Percentiles rank a stretch among this genome's conserved stretches.
Conservation (phyloP, 495 filamentous ascomycete genomes). For the Collariella sp. region DNA sequence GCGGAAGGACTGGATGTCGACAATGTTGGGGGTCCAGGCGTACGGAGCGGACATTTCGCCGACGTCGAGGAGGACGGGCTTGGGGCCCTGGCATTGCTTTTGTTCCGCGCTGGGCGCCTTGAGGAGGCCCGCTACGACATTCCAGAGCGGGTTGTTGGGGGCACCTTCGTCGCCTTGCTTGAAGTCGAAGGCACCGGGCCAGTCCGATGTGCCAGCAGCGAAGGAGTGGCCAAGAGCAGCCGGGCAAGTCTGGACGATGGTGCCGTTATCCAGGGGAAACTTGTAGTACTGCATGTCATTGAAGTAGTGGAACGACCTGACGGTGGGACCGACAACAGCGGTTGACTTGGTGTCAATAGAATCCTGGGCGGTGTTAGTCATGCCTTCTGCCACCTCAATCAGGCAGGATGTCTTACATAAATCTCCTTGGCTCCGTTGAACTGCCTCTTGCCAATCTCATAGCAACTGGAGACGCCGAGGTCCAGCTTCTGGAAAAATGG, state of each 20-base stretch:
- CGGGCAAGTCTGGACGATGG: constrained; percentile 66
- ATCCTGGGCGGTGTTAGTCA: constrained; percentile 21
- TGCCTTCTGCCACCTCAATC: neutral
- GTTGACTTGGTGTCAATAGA: constrained; percentile 37
- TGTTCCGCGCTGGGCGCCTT: constrained; percentile 64
- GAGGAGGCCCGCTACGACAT: constrained; percentile 62
- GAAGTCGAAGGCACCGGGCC: constrained; percentile 89
- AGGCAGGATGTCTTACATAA: constrained; percentile 37
- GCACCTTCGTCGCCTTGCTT: constrained; percentile 68
- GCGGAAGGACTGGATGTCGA: constrained; percentile 84
- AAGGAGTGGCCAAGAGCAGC: constrained; percentile 91
- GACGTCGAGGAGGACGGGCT: constrained; percentile 83
- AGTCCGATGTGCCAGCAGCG: constrained; percentile 87
- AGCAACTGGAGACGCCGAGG: constrained; percentile 63
- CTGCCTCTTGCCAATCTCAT: constrained; percentile 62
- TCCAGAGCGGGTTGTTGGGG: constrained; percentile 74
- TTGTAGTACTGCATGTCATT: constrained; percentile 51
- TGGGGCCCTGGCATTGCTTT: constrained; percentile 67
- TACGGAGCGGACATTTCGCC: constrained; percentile 73
- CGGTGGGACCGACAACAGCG: constrained; percentile 39
- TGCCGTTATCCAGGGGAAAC: constrained; percentile 70
- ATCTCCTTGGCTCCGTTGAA: constrained; percentile 54
- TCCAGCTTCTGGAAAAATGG: constrained; percentile 66
- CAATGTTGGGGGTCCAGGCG: constrained; percentile 82
- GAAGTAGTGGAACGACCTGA: constrained; percentile 59